These are phyloP conservation scores for Stenocarpella maydis DNA, from an alignment of 2,329 filamentous ascomycete genomes.

Conservation along the genomic window DNA sequence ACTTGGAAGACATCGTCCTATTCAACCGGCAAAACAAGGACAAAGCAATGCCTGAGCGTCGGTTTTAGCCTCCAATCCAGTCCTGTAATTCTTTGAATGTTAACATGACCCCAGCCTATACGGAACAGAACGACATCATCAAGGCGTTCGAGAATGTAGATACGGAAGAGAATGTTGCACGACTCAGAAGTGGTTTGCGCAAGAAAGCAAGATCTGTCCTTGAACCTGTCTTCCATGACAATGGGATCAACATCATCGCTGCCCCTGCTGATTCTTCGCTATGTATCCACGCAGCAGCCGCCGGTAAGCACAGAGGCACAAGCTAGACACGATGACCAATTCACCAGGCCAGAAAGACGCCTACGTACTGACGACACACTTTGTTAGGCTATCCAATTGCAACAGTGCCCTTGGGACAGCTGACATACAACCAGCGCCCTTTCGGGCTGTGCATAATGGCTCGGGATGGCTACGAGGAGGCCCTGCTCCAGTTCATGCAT, in stretches of 20 bases:
- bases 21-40: conserved; percentile 1
- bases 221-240: neutral
- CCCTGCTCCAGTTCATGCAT: neutral
- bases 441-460: conserved; percentile 1
- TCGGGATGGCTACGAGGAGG: neutral
- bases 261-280: neutral
- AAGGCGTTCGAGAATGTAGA: neutral
- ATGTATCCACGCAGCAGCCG: neutral
- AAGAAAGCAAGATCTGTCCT: neutral
- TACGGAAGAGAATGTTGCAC: neutral
- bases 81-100: neutral
- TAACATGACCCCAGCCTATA: neutral
- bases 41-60: neutral
- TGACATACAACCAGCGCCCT: neutral
- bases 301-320: neutral
- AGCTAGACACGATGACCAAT: neutral
- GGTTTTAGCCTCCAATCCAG: neutral
- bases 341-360: neutral
- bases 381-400: neutral
- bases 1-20: neutral
- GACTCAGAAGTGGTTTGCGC: neutral
- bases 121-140: neutral
- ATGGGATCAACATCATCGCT: neutral
- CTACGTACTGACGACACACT: neutral
- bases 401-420: neutral